Conservation (phyloP, 345 rosid species). For the Cardamine resedifolia region DNA sequence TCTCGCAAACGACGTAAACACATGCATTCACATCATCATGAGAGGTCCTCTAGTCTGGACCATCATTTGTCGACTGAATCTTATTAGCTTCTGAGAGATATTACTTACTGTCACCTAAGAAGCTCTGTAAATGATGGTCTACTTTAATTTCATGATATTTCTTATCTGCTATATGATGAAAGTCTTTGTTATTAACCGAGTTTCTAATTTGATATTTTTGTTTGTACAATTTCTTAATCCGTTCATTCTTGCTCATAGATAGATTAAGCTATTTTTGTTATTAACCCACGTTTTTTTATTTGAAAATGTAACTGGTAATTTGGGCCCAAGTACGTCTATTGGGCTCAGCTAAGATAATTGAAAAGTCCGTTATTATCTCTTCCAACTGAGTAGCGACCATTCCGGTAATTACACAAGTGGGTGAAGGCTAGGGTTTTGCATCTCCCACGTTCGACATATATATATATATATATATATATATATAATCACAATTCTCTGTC, state of each 20-base stretch:
- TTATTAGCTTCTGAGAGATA: neutral
- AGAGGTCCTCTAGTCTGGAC: neutral
- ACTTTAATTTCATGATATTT: too few relatives aligned
- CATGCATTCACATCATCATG: neutral
- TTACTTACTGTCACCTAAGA: neutral
- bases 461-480: constrained; percentile 4
- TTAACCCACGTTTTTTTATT: too few relatives aligned
- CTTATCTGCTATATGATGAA: neutral
- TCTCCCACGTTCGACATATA: neutral
- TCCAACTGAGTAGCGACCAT: neutral
- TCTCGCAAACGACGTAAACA: constrained; percentile 30
- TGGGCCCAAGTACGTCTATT: neutral
- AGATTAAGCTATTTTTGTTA: too few relatives aligned
- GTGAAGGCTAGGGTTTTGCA: constrained; percentile 10
- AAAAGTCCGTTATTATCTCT: neutral
- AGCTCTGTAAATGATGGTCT: neutral
- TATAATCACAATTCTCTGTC: neutral
- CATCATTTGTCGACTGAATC: neutral
- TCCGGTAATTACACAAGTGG: constrained; percentile 6
- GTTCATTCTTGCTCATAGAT: too few relatives aligned
- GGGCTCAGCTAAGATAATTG: neutral
- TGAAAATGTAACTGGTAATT: too few relatives aligned
- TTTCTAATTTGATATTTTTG: too few relatives aligned
- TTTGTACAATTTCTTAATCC: too few relatives aligned
- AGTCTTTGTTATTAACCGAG: neutral